Evolutionary conservation across 306 rosid genomes (phyloP), one percentile per base, ranked within the genome.

Genomic region (Fragaria ananassa): DNA sequence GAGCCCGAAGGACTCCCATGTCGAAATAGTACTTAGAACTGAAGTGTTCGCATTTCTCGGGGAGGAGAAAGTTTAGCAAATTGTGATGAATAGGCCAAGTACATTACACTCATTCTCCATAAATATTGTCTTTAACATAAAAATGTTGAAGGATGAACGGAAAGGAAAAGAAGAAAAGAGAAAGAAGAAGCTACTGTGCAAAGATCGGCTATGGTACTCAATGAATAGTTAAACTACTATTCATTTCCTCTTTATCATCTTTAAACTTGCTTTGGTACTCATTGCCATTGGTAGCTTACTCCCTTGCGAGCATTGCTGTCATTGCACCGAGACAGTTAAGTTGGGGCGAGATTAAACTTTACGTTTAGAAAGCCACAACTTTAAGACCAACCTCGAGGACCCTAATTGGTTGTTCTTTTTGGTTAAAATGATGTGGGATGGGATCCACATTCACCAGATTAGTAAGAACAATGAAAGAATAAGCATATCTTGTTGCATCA

Each of bases 301-400:
- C 82, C 58, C 70, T 54, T 46, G 14, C 9, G 49, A 68, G 61
- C 35, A 7, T 39, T 76, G 79, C 51, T 39, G 62, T 49, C 54
- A 68, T 27, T 42, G 50, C 35, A 61, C 19, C 45, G 27, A 78
- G 69, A 72, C 70, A n/a, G 76, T 70, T 62, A 15, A n/a, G 42
- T 41, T 12, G 35, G 75, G 13, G 31, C 29, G 51, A 34, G 53
- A 46, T 68, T 17, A 78, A 29, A n/a, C 72, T 68, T 60, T 60
- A 80, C 72, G 68, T 77, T 80, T 58, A 76, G 82, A 86, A 90
- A 74, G 78, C 74, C 74, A 69, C 74, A 70, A 57, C 90, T 92
- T 92, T 88, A 83, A 81, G 93, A 90, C 93, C 88, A 78, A 78
- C 83, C 90, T 85, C 77, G 82, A 88, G 90, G 88, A 91, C 85